Evolutionary conservation across 2,329 filamentous ascomycete species (phyloP), one percentile per base, ranked within the genome.

Genomic region (Aspergillus hiratsukae): DNA sequence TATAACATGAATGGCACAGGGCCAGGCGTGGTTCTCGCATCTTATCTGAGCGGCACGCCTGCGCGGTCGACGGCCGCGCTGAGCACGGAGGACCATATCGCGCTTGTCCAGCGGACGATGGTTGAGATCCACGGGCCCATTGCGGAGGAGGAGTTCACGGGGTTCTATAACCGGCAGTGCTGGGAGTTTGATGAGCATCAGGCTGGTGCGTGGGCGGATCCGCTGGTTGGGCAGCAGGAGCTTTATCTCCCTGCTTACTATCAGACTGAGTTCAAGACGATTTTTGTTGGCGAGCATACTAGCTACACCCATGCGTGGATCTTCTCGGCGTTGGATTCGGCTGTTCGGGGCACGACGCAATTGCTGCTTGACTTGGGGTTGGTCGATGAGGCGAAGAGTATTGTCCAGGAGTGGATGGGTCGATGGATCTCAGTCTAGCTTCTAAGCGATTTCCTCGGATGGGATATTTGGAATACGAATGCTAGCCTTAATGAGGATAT

Each of bases 191-290:
- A 89, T 59, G 80, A 83, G 57, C 80, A 83, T 57, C 79, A 86
- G 68, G 80, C 80, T 1, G 86, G 83, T 4, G 81, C 82, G 6
- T 90, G 86, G 87, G 82, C 82, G 1, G 69, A 72, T 4, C 86
- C 87, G 0, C 72, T 77, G 0, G 75, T 84, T 0, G 86, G 86
- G 0, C 85, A 89, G 73, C 87, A 90, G 65, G 80, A 87, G 61
- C 66, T 89, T 25, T 90, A 87, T 62, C 75, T 90, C 8, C 87
- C 88, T 0, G 83, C 87, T n/a, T 90, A 88, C 66, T 89, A 87
- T 65, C 82, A 85, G 66, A 89, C 86, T 0, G 83, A 90, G 69
- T 80, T 80, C 60, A 83, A 86, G 49, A 85, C 86, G n/a, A 83
- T 89, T 35, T 88, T 89, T 57, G 76, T 87, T 5, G 83, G 83